Evolutionary conservation across 495 filamentous ascomycete species (phyloP), one percentile per base, ranked within the genome.

Genomic region (Collariella sp.): DNA sequence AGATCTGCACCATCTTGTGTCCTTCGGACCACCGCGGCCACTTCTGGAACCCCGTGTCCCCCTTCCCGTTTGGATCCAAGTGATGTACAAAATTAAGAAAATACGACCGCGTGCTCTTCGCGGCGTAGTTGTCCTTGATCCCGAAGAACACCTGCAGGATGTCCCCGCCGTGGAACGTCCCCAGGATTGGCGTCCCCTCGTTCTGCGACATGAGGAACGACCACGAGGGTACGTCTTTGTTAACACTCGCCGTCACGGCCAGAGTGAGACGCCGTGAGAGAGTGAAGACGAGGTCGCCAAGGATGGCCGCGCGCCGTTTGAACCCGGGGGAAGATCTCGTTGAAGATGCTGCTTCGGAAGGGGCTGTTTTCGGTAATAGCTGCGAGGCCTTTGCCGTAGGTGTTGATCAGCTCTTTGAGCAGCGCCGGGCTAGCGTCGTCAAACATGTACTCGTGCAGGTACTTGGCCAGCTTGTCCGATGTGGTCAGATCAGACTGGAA

Each of bases 251-350:
- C 0, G 49, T 43, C 1, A 76, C 62, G 1, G 31, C 9, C 73
- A 61, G 33, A 89, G 73, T 62, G 83, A 80, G 1, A 68, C 50
- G 11, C 85, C 77, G 0, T 84, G 78, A 1, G 77, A 87, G 69
- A 1, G 80, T 88, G 60, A 86, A 87, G 20, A 77, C 76, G 1
- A 83, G 61, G 56, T 89, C 85, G 23, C 86, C 86, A 0, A 89
- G 72, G 43, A 89, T 82, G n/a, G 86, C 85, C 1, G 86, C 82
- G 0, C 88, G 71, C 3, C 85, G 83, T 64, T 90, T 91, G 74
- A 81, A 88, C 59, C 85, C 76, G 0, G 86, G 35, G 84, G 58
- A 88, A 89, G 62, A 78, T 70, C 57, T 82, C 80, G 67, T 89
- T 84, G 3, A 78, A 35, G 9, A 72, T 52, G 13, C 83, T 75